Evolutionary conservation across 768 basidiomycete genomes (phyloP), one percentile per base, ranked within the genome.

Genomic region (Collybia sordida): DNA sequence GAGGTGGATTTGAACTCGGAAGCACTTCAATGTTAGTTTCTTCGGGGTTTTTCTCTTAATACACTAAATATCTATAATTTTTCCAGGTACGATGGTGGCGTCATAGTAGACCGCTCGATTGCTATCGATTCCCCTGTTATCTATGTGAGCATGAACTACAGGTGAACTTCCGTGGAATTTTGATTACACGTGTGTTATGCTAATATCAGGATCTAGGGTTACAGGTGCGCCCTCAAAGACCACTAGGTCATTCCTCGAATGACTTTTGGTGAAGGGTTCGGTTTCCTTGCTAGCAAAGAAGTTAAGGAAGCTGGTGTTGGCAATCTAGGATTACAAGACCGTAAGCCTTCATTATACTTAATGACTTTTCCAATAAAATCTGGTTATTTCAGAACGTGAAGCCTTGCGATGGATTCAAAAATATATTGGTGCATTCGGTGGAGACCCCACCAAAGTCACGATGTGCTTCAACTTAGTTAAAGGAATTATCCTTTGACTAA

Each of bases 351-450:
- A 9, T 15, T n/a, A 6, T 7, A 27, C 11, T 11, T 27, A 6
- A 17, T 25, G 7, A 2, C 51, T 23, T 4, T 14, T 6, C 25
- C 5, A 22, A 14, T 35, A 18, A 17, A 9, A 22, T 42, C 6
- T 17, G 31, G 3, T 14, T 14, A 6, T 0, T 34, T n/a, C 63
- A 84, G 77, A 80, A 57, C 72, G 79, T 4, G 64, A 74, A 34
- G 82, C 80, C 0, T 58, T 88, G 23, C 64, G 77, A 56, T 88
- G 84, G 85, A 72, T 86, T 3, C 76, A 83, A 46, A 72, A 79
- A 57, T 79, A 86, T 59, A 82, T 86, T 45, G 57, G 56, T 19
- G 68, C 72, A 2, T 88, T 86, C 48, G 83, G 85, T 3, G 85
- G 85, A 9, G 79, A 87, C 62, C 73, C 75, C 4, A 54, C 57